Evolutionary conservation across 768 basidiomycete species (phyloP).

Genomic region (Lactarius indigo): DNA sequence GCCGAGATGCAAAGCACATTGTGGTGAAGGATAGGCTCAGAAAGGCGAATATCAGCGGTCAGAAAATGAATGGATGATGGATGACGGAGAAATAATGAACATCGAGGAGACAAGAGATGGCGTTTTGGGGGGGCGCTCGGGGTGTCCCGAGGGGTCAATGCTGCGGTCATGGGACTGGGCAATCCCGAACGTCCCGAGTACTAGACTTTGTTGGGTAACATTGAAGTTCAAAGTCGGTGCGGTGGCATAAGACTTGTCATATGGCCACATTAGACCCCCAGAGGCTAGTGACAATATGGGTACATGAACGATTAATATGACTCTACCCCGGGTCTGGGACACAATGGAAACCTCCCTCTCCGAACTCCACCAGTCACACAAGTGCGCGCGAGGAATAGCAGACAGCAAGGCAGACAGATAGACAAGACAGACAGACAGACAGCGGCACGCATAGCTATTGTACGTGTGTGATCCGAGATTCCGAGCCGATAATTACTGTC

Average conservation of each 20-base stretch:
- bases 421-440: neutral
- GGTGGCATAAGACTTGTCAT: neutral
- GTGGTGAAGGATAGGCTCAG: neutral
- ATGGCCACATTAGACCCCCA: neutral
- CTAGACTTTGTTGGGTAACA: constrained; percentile 23
- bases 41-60: neutral
- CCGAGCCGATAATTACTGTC: neutral
- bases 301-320: constrained; percentile 12
- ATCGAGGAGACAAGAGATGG: neutral
- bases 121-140: neutral
- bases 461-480: neutral
- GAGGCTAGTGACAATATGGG: constrained; percentile 8
- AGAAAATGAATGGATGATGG: neutral
- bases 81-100: neutral
- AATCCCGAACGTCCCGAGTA: constrained; percentile 13
- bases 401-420: neutral
- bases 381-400: constrained; percentile 18
- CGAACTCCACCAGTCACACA: constrained; percentile 13
- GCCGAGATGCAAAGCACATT: neutral
- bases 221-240: constrained; percentile 25
- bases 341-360: constrained; percentile 22
- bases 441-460: neutral
- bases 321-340: constrained; percentile 11
- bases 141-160: neutral
- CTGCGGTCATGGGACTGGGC: constrained; percentile 3